Conservation (phyloP, 2,329 filamentous ascomycete species). For the Talaromyces piceae region DNA sequence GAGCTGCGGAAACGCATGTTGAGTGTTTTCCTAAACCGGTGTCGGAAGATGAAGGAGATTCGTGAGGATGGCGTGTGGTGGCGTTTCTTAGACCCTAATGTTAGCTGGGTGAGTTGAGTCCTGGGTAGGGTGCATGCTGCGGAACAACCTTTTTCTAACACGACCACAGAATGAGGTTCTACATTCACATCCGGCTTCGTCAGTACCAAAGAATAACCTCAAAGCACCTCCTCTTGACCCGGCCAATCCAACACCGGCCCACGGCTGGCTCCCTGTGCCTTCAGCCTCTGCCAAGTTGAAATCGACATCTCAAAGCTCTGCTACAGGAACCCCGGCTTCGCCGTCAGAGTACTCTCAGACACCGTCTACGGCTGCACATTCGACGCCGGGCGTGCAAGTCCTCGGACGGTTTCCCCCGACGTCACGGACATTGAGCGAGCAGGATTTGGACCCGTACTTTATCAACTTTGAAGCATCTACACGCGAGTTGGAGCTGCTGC, state of each 20-base stretch:
- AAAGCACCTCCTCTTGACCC: conserved; percentile 93
- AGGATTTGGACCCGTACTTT: conserved; percentile 93
- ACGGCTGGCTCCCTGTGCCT: conserved; percentile 81
- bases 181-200: conserved; percentile 80
- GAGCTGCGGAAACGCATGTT: conserved; percentile 96
- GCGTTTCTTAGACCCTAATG: conserved; percentile 95
- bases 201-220: conserved; percentile 86
- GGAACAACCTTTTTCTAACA: conserved; percentile 22
- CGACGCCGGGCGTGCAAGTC: conserved; percentile 49
- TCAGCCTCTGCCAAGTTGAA: conserved; percentile 79
- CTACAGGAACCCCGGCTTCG: conserved; percentile 48
- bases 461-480: conserved; percentile 86
- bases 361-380: conserved; percentile 8
- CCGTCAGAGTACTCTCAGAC: conserved; percentile 40
- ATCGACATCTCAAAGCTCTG: conserved; percentile 35
- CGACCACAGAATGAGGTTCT: conserved; percentile 75
- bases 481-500: conserved; percentile 77
- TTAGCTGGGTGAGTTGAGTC: conserved; percentile 72
- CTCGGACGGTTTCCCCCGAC: conserved; percentile 78
- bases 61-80: conserved; percentile 93
- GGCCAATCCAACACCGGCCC: conserved; percentile 82
- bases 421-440: conserved; percentile 67
- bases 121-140: background rate
- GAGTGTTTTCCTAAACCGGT: conserved; percentile 88
- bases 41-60: conserved; percentile 84